A percentile compares a stretch with the other conserved stretches of the same genome.
These are phyloP conservation scores for Megacollybia platyphylla DNA, from an alignment of 1,284 basidiomycete species.

Conservation along the genomic window DNA sequence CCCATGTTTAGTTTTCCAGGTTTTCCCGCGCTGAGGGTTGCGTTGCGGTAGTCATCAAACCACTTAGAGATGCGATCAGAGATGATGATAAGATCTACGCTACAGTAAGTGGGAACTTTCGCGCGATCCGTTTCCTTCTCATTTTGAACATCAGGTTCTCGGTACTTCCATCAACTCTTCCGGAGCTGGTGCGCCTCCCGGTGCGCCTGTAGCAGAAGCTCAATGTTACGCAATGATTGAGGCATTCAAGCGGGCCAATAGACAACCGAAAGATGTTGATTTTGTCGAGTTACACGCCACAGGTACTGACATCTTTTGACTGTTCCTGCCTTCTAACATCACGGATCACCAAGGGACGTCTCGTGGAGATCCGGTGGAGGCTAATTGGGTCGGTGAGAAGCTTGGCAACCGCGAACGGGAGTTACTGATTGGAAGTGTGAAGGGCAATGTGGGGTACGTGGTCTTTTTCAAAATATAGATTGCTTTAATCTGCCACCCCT, in stretches of 20 bases:
- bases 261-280: conserved; percentile 22
- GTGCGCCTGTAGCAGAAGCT: conserved; percentile 17
- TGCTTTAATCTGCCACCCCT: not conserved
- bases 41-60: conserved; percentile 13
- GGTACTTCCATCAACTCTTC: conserved; percentile 20
- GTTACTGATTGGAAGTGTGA: conserved; percentile 21
- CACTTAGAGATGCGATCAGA: conserved; percentile 12
- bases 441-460: conserved; percentile 23
- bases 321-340: not conserved
- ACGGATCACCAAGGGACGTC: conserved; percentile 17
- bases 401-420: conserved; percentile 9
- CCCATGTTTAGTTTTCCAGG: conserved; percentile 5
- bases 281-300: conserved; percentile 33
- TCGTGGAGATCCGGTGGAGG: conserved; percentile 30
- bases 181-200: conserved; percentile 17
- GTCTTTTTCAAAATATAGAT: not conserved
- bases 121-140: not conserved
- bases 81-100: conserved; percentile 15
- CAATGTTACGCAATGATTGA: conserved; percentile 18
- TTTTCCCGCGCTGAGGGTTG: conserved; percentile 13
- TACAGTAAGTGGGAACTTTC: conserved; percentile 7
- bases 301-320: conserved; percentile 11
- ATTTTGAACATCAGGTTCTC: conserved; percentile 14
- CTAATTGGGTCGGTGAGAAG: conserved; percentile 24
- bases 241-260: conserved; percentile 16